Evolutionary conservation across 169 alveolate species (phyloP).

Genomic region (Eimeria praecox): DNA sequence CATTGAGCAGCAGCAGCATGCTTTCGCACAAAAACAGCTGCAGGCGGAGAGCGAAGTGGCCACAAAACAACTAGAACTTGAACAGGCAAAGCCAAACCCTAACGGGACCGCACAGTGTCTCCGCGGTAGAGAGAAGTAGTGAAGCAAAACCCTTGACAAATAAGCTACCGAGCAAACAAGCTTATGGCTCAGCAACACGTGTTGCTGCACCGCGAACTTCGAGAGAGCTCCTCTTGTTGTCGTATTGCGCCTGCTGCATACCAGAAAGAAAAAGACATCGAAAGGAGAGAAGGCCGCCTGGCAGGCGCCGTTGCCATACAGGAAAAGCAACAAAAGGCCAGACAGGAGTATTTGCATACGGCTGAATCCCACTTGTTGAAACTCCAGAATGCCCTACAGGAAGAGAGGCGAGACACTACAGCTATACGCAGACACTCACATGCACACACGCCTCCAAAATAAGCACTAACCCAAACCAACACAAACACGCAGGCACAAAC

Average conservation of each 20-base stretch:
- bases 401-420: conserved; percentile 40
- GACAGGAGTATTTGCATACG: conserved; percentile 29
- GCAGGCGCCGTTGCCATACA: conserved; percentile 18
- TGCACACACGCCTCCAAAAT: not conserved
- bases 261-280: conserved; percentile 50
- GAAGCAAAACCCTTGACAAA: not conserved
- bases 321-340: conserved; percentile 39
- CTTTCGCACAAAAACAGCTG: conserved; percentile 30
- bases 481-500: not conserved
- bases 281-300: conserved; percentile 44
- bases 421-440: not conserved
- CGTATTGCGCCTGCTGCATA: not conserved
- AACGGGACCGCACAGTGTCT: not conserved
- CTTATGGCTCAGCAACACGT: not conserved
- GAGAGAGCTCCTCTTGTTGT: not conserved
- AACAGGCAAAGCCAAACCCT: conserved; percentile 19
- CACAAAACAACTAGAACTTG: not conserved
- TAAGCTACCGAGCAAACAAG: not conserved
- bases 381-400: conserved; percentile 19
- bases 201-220: not conserved
- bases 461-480: not conserved
- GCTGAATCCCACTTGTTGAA: conserved; percentile 47
- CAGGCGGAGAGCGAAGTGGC: conserved; percentile 56
- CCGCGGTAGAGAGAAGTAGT: not conserved
- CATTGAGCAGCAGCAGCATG: conserved; percentile 58